Percentiles rank a stretch among this genome's conserved stretches.
Conservation (phyloP, 2,329 filamentous ascomycete species). For the Laburnicola sp. region DNA sequence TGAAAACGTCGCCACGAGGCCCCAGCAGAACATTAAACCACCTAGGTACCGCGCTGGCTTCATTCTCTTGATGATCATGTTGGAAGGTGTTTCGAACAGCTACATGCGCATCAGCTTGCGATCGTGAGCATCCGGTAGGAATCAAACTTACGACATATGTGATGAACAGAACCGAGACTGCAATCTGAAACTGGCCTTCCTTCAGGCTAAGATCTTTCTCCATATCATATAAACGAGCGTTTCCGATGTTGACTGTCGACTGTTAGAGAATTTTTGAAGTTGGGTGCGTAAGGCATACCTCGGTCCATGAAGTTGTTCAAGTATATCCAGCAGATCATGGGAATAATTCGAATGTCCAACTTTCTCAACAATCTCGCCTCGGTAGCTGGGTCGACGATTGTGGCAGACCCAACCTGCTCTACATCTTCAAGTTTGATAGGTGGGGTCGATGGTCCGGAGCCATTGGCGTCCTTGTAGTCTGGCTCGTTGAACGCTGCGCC, state of each 20-base stretch:
- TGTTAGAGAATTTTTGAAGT: neutral
- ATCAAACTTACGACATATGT: slow-evolving; percentile 9
- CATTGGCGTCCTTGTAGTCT: too few relatives aligned
- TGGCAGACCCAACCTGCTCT: neutral
- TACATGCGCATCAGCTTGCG: slow-evolving; percentile 54
- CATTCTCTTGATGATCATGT: slow-evolving; percentile 52
- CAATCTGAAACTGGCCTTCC: slow-evolving; percentile 27
- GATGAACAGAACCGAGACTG: slow-evolving; percentile 22
- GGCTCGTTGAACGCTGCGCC: too few relatives aligned
- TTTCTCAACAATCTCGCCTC: slow-evolving; percentile 54
- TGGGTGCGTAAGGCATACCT: slow-evolving; percentile 32
- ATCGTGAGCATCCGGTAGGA: slow-evolving; percentile 57
- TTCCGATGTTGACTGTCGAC: slow-evolving; percentile 40
- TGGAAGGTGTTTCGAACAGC: slow-evolving; percentile 51
- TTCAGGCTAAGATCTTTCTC: slow-evolving; percentile 17
- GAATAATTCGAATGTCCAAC: slow-evolving; percentile 54
- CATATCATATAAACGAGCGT: slow-evolving; percentile 40
- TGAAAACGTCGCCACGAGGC: slow-evolving; percentile 26
- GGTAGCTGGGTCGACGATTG: slow-evolving; percentile 49
- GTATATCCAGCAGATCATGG: slow-evolving; percentile 61
- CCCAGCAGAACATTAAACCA: slow-evolving; percentile 30
- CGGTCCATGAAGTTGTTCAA: slow-evolving; percentile 53
- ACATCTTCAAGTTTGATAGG: neutral
- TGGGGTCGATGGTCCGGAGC: too few relatives aligned
- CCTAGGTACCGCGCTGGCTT: slow-evolving; percentile 30